phyloP scores from a whole-genome alignment of 768 basidiomycete genomes.

The Leccinum uliginosum region DNA sequence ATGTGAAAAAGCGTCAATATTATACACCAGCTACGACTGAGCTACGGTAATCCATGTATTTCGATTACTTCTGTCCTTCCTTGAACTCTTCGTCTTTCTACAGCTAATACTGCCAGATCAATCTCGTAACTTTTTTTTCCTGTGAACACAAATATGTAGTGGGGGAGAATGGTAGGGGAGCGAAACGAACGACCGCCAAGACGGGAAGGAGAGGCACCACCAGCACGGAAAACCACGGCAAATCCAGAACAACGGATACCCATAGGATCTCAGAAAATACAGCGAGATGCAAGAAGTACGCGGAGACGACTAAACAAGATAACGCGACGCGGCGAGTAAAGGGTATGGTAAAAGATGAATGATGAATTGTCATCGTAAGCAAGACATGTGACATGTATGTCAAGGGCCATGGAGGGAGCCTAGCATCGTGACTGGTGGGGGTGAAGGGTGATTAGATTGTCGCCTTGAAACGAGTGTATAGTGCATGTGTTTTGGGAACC shows the following conservation, averaged over 20 bases:
- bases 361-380: constrained; percentile 27
- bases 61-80: constrained; percentile 33
- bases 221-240: constrained; percentile 13
- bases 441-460: constrained; percentile 22
- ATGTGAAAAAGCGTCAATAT: constrained; percentile 18
- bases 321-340: constrained; percentile 26
- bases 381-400: constrained; percentile 24
- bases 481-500: constrained; percentile 14
- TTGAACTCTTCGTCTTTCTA: constrained; percentile 22
- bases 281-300: constrained; percentile 21
- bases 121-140: constrained; percentile 20
- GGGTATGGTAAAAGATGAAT: constrained; percentile 28
- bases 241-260: constrained; percentile 19
- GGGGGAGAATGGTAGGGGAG: not conserved
- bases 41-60: constrained; percentile 23
- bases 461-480: constrained; percentile 22
- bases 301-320: constrained; percentile 27
- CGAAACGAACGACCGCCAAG: constrained; percentile 11
- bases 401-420: constrained; percentile 10
- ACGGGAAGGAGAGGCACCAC: constrained; percentile 6
- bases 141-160: constrained; percentile 20
- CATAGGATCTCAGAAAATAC: constrained; percentile 21
- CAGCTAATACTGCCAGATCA: constrained; percentile 26
- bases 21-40: constrained; percentile 27
- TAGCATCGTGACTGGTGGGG: constrained; percentile 20